Base-by-base conservation (phyloP, 2,329 filamentous ascomycete species). In the Fusarium continuum region DNA sequence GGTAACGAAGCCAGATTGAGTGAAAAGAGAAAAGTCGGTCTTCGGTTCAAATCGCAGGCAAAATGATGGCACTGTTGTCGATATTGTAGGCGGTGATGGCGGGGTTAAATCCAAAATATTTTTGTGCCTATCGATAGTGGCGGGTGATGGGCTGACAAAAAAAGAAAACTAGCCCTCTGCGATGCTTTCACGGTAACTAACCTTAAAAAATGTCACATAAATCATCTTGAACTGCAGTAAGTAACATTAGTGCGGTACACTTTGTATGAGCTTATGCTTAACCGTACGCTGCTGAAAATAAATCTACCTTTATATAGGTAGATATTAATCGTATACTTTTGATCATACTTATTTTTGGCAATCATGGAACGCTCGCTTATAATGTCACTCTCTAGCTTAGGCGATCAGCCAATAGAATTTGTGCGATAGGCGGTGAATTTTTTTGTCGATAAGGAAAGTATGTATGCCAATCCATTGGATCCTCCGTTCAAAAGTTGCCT, bases 1-100 rank as follows among this genome's bases (percentile, higher is more conserved):
- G 93, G 92, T 78, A 93, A 78, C 51, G 89, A 90, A 79, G 83
- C 86, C 86, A 89, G 79, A 61, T 80, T 88, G 82, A 41, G 26
- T 23, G 34, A 46, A 31, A 43, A 29, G 17, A 45, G 50, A 55
- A 59, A 58, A 46, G 32, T 51, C 29, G 26, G 40, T 35, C 54
- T 55, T 25, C 19, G 31, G 55, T 49, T 47, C 54, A 38, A 47
- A 53, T 60, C 28, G 43, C 49, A 48, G 46, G 35, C 36, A 63
- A 46, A 39, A 45, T 69, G 51, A 70, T 70, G 67, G 67, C 69
- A 70, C 71, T 67, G 69, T 71, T 54, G 36, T 64, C 61, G 54
- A 70, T 63, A 58, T 63, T 66, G 57, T 53, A 68, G 65, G 64
- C 67, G 64, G 63, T 70, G 62, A 73, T 77, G 73, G 74, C 70